Evolutionary conservation across 805 yeast species (phyloP), one percentile per base, ranked within the genome.

Genomic region (Wickerhamomyces sydowiorum): DNA sequence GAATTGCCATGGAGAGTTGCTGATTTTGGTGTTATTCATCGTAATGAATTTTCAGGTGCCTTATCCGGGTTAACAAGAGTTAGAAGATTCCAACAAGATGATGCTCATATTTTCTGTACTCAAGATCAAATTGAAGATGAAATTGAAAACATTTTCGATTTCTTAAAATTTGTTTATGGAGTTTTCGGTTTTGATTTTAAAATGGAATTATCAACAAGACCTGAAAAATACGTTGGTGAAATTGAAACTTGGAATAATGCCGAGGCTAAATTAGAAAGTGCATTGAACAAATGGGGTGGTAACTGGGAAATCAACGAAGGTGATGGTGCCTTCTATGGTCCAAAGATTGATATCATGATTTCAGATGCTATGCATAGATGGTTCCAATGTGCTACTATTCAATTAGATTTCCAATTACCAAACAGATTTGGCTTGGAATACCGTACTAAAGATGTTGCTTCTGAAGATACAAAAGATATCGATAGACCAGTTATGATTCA

Each of bases 371-470:
- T 89, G 63, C 80, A 78, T 62, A 86, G 97, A 82, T 88, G 96
- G 95, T 93, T 86, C 72, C 99, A 93, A 72, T 91, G 98, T 76
- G 99, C 99, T 48, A 93, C 99, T 43, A 86, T 93, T 64, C 99
- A 93, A 74, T 78, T 93, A 62, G 99, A 93, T 69, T 93, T 91
- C 95, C 99, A 93, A 75, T 76, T 93, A 60, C 99, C 99, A 51
- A 73, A 76, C 57, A 83, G 99, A 69, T 93, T 93, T 61, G 96
- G 86, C 56, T 77, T 93, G 54, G 89, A 85, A 65, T 93, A 76
- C 73, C 84, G 86, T 69, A 76, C 86, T 38, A 80, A 78, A 68
- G 84, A 75, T 50, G 64, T 58, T 41, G 64, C 67, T 12, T 62
- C 63, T 40, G 62, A 57, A 57, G 77, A 68, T 36, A 55, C 62